Evolutionary conservation across 2,329 filamentous ascomycete genomes (phyloP).

Genomic region (Cadophora sp.): DNA sequence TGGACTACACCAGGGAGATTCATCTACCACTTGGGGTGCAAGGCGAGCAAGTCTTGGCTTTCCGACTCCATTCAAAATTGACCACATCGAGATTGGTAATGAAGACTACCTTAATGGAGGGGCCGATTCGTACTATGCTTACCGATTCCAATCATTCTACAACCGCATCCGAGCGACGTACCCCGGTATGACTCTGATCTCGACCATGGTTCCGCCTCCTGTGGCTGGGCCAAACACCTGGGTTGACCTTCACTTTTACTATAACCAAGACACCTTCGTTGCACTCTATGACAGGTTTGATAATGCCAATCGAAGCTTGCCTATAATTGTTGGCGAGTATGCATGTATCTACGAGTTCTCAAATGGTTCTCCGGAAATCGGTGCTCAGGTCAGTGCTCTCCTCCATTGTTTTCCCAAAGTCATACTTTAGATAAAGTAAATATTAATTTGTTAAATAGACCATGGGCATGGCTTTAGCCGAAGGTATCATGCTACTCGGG

Average conservation of each 20-base stretch:
- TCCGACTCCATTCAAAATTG: background rate
- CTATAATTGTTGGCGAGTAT: background rate
- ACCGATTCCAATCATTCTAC: conserved; percentile 5
- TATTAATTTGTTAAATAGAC: too few species aligned
- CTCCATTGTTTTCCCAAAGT: too few species aligned
- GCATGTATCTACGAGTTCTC: background rate
- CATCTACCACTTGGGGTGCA: background rate
- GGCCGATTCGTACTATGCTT: background rate
- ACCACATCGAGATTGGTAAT: background rate
- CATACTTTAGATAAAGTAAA: too few species aligned
- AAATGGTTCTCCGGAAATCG: too few species aligned
- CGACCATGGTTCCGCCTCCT: background rate
- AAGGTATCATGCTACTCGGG: too few species aligned
- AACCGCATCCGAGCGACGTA: background rate
- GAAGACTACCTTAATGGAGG: background rate
- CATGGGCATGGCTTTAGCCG: too few species aligned
- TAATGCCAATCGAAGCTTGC: background rate
- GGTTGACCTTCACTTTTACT: background rate
- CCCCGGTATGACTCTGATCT: background rate
- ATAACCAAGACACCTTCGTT: background rate
- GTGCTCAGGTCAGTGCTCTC: too few species aligned
- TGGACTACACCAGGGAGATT: too few species aligned
- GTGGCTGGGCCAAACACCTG: background rate
- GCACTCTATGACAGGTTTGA: background rate
- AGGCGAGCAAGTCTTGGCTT: background rate